phyloP scores from a whole-genome alignment of 495 filamentous ascomycete species.

The Tuber magnatum region DNA sequence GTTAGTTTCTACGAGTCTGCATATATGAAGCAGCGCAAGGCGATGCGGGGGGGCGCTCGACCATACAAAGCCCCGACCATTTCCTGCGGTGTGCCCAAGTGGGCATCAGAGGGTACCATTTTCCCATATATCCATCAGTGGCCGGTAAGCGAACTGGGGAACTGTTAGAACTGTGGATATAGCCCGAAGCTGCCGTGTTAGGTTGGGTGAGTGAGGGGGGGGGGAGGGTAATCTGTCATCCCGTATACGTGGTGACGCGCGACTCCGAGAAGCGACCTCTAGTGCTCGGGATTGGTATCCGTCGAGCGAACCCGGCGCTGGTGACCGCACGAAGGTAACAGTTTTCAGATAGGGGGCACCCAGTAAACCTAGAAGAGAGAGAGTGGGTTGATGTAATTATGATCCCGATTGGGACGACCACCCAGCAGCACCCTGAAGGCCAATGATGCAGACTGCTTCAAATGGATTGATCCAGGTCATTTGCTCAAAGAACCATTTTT shows the following conservation, averaged over 20 bases:
- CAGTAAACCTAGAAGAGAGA: slow-evolving; percentile 49
- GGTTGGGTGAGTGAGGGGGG: not conserved
- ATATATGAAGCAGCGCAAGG: slow-evolving; percentile 10
- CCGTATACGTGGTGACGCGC: slow-evolving; percentile 40
- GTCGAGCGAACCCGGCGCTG: slow-evolving; percentile 55
- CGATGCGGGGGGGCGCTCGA: slow-evolving; percentile 25
- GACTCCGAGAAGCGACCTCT: slow-evolving; percentile 54
- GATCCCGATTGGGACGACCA: slow-evolving; percentile 51
- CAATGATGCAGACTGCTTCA: slow-evolving; percentile 67
- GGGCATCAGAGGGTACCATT: not conserved
- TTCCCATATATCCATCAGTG: not conserved
- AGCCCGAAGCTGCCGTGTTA: not conserved
- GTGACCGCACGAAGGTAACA: slow-evolving; percentile 60
- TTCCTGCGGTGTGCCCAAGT: slow-evolving; percentile 30
- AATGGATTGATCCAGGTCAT: slow-evolving; percentile 74
- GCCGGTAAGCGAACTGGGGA: not conserved
- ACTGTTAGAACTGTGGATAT: not conserved
- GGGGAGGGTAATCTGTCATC: not conserved
- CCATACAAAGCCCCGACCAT: slow-evolving; percentile 28
- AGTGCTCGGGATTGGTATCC: slow-evolving; percentile 54
- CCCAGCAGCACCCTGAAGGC: slow-evolving; percentile 52
- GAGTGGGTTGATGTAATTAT: slow-evolving; percentile 56
- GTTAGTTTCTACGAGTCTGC: not conserved
- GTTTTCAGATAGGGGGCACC: slow-evolving; percentile 55
- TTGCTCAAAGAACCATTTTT: slow-evolving; percentile 48